Evolutionary conservation across 208 protist genomes (phyloP), one percentile per base, ranked within the genome.

Genomic region (Trypanosoma boissoni): DNA sequence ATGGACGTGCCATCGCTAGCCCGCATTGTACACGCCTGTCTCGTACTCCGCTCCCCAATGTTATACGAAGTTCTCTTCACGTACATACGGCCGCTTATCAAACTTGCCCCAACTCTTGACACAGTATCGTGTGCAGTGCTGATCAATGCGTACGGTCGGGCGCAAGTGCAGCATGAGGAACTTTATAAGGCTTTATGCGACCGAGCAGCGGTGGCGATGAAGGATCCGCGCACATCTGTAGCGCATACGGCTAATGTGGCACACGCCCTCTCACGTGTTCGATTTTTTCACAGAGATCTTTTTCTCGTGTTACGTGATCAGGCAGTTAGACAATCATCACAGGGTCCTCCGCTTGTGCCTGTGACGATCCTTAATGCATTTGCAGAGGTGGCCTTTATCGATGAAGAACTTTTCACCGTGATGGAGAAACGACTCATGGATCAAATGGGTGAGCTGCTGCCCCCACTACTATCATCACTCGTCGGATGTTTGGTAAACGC

Each of bases 101-200:
- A 52, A 14, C 20, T 68, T 12, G 67, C 68, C 37, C 56, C 74
- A 14, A 75, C 50, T 2, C 66, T 95, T 51, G 76, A 89, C 54
- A 82, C 83, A 18, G 72, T 88, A 14, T 75, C 89, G 6, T 73
- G 69, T 24, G 89, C 89, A n/a, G 80, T 93, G 32, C 56, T 96
- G 12, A 63, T 96, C 61, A 96, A 93, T 57, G 89, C 89, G 12
- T 96, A 93, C 55, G 89, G 89, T 24, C 76, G 89, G n/a, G 81
- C 89, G 16, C 84, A 75, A 12, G 78, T 93, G 26, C 78, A 83
- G 56, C 89, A 96, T 62, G 49, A 68, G 2, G 64, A 74, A 27
- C 72, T 96, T 10, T 96, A 91, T 68, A 42, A 74, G 48, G 77
- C 72, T 32, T 56, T 96, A 23, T 91, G 84, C 51, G 80, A 89